Evolutionary conservation across 129 eudicot species (phyloP).

Genomic region (Tagetes erecta): DNA sequence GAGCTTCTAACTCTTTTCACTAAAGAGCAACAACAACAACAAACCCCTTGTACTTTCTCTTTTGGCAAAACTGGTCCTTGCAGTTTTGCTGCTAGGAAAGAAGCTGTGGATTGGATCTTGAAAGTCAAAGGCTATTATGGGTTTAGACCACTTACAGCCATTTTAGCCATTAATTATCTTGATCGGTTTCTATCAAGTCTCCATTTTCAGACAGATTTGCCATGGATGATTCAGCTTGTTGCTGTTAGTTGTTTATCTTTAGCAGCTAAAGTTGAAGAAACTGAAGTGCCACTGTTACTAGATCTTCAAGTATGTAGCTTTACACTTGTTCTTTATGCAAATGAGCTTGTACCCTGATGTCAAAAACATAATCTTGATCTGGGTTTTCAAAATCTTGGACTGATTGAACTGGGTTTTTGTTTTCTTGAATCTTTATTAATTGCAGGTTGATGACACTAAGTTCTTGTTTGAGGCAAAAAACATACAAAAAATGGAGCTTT

Average conservation of each 20-base stretch:
- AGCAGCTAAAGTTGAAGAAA: conserved; percentile 96
- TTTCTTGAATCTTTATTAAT: conserved; percentile 13
- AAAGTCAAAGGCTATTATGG: conserved; percentile 62
- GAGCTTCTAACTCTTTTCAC: conserved; percentile 65
- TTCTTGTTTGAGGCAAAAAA: conserved; percentile 76
- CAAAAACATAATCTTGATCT: not conserved
- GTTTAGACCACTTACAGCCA: conserved; percentile 68
- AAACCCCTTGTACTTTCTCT: conserved; percentile 17
- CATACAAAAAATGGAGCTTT: conserved; percentile 83
- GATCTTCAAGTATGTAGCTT: conserved; percentile 78
- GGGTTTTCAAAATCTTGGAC: conserved; percentile 14
- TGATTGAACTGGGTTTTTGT: conserved; percentile 14
- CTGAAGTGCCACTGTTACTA: conserved; percentile 71
- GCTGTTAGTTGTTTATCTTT: conserved; percentile 87
- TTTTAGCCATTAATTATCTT: conserved; percentile 73
- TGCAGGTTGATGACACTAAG: conserved; percentile 58
- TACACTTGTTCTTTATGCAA: conserved; percentile 17
- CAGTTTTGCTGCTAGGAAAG: conserved; percentile 46
- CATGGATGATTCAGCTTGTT: conserved; percentile 90
- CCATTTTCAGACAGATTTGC: conserved; percentile 58
- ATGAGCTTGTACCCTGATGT: not conserved
- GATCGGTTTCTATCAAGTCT: conserved; percentile 62
- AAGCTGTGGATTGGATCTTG: conserved; percentile 81
- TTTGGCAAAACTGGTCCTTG: conserved; percentile 27
- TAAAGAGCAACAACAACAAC: conserved; percentile 47